Evolutionary conservation across 352 stramenopile species (phyloP), one percentile per base, ranked within the genome.

Genomic region (Phytophthora sp.): DNA sequence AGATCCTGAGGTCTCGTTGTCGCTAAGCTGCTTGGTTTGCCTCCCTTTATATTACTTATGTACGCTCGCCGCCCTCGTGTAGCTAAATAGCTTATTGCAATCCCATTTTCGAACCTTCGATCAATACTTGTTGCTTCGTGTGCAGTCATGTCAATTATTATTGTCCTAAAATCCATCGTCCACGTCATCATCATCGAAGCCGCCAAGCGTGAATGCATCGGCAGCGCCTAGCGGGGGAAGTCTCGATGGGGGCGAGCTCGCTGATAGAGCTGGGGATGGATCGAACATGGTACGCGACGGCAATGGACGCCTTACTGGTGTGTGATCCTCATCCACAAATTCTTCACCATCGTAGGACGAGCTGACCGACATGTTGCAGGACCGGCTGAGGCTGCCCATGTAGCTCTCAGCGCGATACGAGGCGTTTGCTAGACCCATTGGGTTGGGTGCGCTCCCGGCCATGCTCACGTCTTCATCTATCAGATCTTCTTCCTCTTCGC

Each of bases 231-330:
- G 57, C 1, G 79, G 84, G 11, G 84, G 84, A 50, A 92, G 51
- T 53, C 79, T 76, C 8, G 84, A 92, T 31, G 84, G 81, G 13
- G 84, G 84, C 29, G 84, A 92, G 41, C 84, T 90, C 15, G 74
- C 78, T 3, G 84, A 92, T 9, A 92, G 64, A 49, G 82, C 81
- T 20, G 84, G 84, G 5, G 84, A 92, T 15, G 84, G 82, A 13
- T 80, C 77, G 24, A 92, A 92, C 60, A 71, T 82, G n/a, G 63
- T 73, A 15, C 79, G 67, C 4, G 79, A 80, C 16, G 73, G 76
- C 35, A 76, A 38, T 18, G 54, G 39, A 20, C 63, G 72, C 61
- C 60, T 70, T 15, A 61, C 63, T 31, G 73, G 63, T n/a, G 56
- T 64, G 7, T 71, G 75, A n/a, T 86, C 75, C 18, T 88, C 73